These are phyloP conservation scores for Euphorbia peplus DNA, from an alignment of 345 rosid genomes.

Conservation along the genomic window DNA sequence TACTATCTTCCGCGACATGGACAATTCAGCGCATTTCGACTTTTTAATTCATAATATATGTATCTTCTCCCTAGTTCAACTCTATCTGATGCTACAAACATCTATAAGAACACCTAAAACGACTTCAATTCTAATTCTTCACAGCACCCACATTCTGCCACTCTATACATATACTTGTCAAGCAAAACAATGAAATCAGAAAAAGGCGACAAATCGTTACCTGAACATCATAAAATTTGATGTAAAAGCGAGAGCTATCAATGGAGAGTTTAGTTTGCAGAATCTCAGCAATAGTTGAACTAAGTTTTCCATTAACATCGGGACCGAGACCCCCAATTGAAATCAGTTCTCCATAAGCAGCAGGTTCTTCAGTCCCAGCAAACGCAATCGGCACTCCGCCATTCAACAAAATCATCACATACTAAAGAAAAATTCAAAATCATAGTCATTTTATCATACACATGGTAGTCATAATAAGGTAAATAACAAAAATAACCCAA, in stretches of 20 bases:
- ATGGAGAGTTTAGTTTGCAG: conserved; percentile 79
- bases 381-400: conserved; percentile 87
- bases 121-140: too few species aligned
- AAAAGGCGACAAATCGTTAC: conserved; percentile 26
- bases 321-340: conserved; percentile 82
- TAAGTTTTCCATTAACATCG: conserved; percentile 67
- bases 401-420: conserved; percentile 85
- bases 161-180: not conserved
- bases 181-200: not conserved
- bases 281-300: conserved; percentile 73
- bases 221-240: conserved; percentile 75
- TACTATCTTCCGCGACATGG: not conserved
- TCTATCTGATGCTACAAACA: not conserved
- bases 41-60: not conserved
- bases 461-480: conserved; percentile 1
- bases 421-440: conserved; percentile 41
- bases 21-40: not conserved
- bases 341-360: conserved; percentile 85
- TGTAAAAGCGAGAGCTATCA: conserved; percentile 80
- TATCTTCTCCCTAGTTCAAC: not conserved
- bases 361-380: conserved; percentile 84
- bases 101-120: not conserved
- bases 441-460: conserved; percentile 41
- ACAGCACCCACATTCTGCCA: not conserved
- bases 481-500: not conserved